Percentiles rank a stretch among this genome's conserved stretches.
These are phyloP conservation scores for Penicillium sp. DNA, from an alignment of 2,329 filamentous ascomycete species.

Conservation along the genomic window DNA sequence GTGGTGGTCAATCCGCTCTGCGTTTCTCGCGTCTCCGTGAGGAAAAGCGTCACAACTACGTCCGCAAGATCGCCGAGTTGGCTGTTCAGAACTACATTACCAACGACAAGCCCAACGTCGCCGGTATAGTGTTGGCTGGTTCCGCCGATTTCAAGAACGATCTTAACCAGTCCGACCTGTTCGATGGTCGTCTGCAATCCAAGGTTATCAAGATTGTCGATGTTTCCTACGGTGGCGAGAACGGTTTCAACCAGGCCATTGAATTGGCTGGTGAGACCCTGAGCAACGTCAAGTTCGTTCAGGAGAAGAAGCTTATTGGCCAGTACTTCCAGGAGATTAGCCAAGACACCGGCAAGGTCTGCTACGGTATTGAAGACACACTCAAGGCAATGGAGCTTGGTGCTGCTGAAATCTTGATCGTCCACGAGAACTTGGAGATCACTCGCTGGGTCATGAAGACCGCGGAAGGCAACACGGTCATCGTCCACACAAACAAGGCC, in stretches of 20 bases:
- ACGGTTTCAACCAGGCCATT: slow-evolving; percentile 99
- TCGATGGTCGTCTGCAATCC: slow-evolving; percentile 82
- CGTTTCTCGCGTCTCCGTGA: slow-evolving; percentile 99
- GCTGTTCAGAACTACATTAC: slow-evolving; percentile 99
- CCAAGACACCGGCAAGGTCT: slow-evolving; percentile 93
- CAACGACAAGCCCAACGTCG: slow-evolving; percentile 96
- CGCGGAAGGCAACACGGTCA: slow-evolving; percentile 67
- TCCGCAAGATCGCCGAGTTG: slow-evolving; percentile 95
- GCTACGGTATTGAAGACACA: slow-evolving; percentile 97
- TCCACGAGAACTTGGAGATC: slow-evolving; percentile 95
- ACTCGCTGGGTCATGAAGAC: slow-evolving; percentile 88
- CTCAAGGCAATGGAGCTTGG: slow-evolving; percentile 94
- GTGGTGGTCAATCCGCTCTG: slow-evolving; percentile 98
- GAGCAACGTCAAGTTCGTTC: slow-evolving; percentile 99
- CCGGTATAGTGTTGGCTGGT: slow-evolving; percentile 90
- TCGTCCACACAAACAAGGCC: slow-evolving; percentile 84
- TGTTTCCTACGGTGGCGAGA: slow-evolving; percentile 97
- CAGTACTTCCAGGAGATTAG: slow-evolving; percentile 99
- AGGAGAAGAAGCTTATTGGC: slow-evolving; percentile 99
- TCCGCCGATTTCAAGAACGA: slow-evolving; percentile 99
- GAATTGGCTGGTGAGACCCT: slow-evolving; percentile 93
- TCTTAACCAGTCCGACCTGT: slow-evolving; percentile 94
- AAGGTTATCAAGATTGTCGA: slow-evolving; percentile 99
- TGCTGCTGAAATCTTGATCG: slow-evolving; percentile 90
- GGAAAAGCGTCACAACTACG: slow-evolving; percentile 99